Percentiles rank a stretch among this genome's conserved stretches.
These are phyloP conservation scores for Aspergillus sp. DNA, from an alignment of 2,329 filamentous ascomycete genomes.

Conservation along the genomic window DNA sequence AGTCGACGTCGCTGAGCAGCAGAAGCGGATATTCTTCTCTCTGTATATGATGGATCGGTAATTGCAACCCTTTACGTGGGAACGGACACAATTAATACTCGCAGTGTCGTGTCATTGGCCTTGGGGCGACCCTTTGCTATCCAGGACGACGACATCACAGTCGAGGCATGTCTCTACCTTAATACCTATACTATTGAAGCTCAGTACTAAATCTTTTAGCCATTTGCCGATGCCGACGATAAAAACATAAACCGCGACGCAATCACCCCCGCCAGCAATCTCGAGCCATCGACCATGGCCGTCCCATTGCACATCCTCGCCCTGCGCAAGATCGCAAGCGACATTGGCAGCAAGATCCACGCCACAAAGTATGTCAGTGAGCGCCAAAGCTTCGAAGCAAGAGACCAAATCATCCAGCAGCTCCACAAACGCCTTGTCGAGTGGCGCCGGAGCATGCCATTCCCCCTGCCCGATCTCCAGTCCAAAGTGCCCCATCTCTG, in stretches of 20 bases:
- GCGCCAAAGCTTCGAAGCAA: slow-evolving; percentile 4
- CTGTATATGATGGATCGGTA: slow-evolving; percentile 53
- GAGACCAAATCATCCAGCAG: slow-evolving; percentile 33
- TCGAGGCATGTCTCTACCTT: slow-evolving; percentile 25
- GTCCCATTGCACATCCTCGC: slow-evolving; percentile 46
- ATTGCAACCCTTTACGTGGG: no score
- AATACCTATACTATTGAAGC: not conserved
- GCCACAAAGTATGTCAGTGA: slow-evolving; percentile 20
- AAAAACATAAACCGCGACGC: slow-evolving; percentile 30
- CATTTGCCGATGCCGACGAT: slow-evolving; percentile 40
- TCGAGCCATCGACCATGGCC: slow-evolving; percentile 39
- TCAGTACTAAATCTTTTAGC: slow-evolving; percentile 20
- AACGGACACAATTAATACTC: no score
- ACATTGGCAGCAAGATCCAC: slow-evolving; percentile 43
- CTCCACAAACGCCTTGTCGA: slow-evolving; percentile 45
- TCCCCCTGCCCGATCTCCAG: slow-evolving; percentile 42
- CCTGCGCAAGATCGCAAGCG: slow-evolving; percentile 43
- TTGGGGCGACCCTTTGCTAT: slow-evolving; percentile 49
- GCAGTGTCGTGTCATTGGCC: slow-evolving; percentile 45
- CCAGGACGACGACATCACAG: slow-evolving; percentile 49
- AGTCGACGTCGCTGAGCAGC: slow-evolving; percentile 34
- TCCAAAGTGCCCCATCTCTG: slow-evolving; percentile 45
- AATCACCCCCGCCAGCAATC: slow-evolving; percentile 20
- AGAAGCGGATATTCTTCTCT: slow-evolving; percentile 49
- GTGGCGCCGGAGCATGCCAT: slow-evolving; percentile 49